Evolutionary conservation across 257 asterid genomes (phyloP).

Genomic region (Cruciata laevipes): DNA sequence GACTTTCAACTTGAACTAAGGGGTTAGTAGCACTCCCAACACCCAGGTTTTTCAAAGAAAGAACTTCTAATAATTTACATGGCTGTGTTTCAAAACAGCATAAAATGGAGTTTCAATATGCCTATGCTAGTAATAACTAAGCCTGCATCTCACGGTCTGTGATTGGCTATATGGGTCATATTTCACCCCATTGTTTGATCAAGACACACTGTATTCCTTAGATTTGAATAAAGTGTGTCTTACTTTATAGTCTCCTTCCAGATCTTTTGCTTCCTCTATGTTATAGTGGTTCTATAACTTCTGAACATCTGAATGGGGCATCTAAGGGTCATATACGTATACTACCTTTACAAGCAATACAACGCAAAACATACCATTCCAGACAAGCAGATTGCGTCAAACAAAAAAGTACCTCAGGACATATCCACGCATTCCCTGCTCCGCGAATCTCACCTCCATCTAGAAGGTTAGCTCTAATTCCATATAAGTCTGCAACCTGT

Average conservation of each 20-base stretch:
- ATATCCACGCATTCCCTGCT: slow-evolving; percentile 99
- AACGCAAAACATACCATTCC: slow-evolving; percentile 10
- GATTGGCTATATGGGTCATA: neutral
- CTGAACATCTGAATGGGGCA: neutral
- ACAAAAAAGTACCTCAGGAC: slow-evolving; percentile 83
- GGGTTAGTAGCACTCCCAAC: neutral
- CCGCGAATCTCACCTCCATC: slow-evolving; percentile 99
- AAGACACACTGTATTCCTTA: neutral
- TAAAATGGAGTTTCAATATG: neutral
- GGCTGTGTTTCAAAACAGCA: neutral
- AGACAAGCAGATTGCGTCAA: slow-evolving; percentile 17
- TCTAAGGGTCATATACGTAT: neutral
- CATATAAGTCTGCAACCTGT: slow-evolving; percentile 98
- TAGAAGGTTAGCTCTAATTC: slow-evolving; percentile 93
- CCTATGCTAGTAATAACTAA: neutral
- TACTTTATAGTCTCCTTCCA: neutral
- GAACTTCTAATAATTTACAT: neutral
- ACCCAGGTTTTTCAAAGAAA: neutral
- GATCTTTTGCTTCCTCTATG: neutral
- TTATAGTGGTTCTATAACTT: neutral
- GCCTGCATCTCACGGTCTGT: neutral
- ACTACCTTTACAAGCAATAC: neutral
- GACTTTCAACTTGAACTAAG: neutral
- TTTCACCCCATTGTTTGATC: neutral
- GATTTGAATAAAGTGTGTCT: neutral